Evolutionary conservation across 345 rosid species (phyloP).

Genomic region (Cardamine occulta): DNA sequence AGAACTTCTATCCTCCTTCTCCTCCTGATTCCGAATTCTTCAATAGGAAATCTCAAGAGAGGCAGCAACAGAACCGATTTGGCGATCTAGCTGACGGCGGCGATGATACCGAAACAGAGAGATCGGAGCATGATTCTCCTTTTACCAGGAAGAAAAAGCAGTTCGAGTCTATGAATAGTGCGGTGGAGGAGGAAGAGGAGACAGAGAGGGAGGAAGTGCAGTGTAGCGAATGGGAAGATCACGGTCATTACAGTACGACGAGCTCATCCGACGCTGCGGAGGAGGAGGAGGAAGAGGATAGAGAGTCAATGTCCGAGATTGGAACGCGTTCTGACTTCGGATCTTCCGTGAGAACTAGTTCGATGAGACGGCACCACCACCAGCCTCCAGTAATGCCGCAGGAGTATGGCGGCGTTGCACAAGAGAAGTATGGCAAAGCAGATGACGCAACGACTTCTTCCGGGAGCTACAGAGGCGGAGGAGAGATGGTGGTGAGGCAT

Average conservation of each 20-base stretch:
- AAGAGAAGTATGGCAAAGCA: conserved; percentile 47
- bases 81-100: conserved; percentile 38
- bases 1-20: conserved; percentile 89
- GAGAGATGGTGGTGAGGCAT: conserved; percentile 90
- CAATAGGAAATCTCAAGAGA: conserved; percentile 50
- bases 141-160: conserved; percentile 42
- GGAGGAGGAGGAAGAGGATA: conserved; percentile 53
- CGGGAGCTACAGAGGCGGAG: conserved; percentile 55
- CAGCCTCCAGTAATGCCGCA: conserved; percentile 25
- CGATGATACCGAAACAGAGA: conserved; percentile 54
- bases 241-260: conserved; percentile 66
- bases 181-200: conserved; percentile 52
- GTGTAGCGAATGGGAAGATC: conserved; percentile 97
- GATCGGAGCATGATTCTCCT: conserved; percentile 72
- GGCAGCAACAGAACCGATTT: conserved; percentile 36
- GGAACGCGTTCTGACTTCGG: conserved; percentile 70
- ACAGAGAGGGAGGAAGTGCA: conserved; percentile 94
- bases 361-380: conserved; percentile 40
- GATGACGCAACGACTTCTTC: conserved; percentile 59
- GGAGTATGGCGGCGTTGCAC: conserved; percentile 35
- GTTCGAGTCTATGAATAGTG: conserved; percentile 13
- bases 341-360: conserved; percentile 47
- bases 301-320: conserved; percentile 69
- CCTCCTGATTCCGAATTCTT: conserved; percentile 94
- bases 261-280: conserved; percentile 59